phyloP scores from a whole-genome alignment of 305 asterid species.

The Nicotiana rustica region DNA sequence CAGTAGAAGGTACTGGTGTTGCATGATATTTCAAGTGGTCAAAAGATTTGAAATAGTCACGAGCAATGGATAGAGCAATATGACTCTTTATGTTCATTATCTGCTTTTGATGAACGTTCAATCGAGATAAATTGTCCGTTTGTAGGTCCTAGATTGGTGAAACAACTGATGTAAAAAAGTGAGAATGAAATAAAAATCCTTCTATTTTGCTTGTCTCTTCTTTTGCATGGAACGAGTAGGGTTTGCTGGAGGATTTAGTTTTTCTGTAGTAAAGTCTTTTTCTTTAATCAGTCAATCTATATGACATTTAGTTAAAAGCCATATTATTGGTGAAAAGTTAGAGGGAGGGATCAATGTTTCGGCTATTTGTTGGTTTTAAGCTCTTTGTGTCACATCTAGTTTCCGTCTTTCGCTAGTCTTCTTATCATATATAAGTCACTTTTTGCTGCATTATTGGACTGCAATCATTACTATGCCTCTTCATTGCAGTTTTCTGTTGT shows the following conservation, averaged over 20 bases:
- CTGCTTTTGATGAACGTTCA: neutral
- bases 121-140: neutral
- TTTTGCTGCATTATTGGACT: neutral
- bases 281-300: neutral
- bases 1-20: neutral
- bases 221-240: neutral
- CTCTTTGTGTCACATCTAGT: neutral
- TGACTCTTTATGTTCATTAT: neutral
- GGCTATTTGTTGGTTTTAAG: neutral
- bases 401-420: neutral
- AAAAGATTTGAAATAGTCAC: conserved; percentile 5
- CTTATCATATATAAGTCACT: neutral
- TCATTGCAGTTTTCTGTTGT: conserved; percentile 65
- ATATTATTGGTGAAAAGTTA: neutral
- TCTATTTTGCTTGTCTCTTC: neutral
- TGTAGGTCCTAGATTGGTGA: conserved; percentile 8
- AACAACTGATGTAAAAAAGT: neutral
- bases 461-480: neutral
- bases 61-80: neutral
- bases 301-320: neutral
- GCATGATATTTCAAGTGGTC: neutral
- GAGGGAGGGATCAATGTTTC: neutral
- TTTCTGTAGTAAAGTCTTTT: neutral
- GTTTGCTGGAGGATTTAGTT: neutral
- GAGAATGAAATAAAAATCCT: neutral